Evolutionary conservation across 2,329 filamentous ascomycete species (phyloP).

Genomic region (Ophiostoma ulmi): DNA sequence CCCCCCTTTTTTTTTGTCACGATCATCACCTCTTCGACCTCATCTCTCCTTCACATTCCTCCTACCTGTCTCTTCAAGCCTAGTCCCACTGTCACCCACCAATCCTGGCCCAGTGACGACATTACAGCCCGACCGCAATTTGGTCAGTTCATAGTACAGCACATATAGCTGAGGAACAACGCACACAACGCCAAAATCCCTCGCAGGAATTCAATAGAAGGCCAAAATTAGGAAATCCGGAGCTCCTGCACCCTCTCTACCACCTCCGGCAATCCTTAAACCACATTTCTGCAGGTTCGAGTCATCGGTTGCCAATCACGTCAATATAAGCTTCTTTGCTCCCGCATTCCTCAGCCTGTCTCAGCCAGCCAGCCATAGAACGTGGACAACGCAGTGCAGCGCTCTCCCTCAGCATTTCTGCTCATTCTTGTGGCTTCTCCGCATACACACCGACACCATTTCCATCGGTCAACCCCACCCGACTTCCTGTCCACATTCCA

Average conservation of each 20-base stretch:
- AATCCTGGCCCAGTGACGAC: constrained; percentile 15
- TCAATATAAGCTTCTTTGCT: constrained; percentile 19
- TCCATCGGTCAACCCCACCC: constrained; percentile 17
- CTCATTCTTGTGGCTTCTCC: constrained; percentile 4
- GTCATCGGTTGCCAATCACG: neutral
- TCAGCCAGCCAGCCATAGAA: constrained; percentile 3
- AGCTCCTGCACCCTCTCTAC: neutral
- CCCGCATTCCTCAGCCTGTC: constrained; percentile 19
- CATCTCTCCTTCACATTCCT: constrained; percentile 1
- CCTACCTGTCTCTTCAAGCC: neutral
- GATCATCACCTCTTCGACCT: neutral
- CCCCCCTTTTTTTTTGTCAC: neutral
- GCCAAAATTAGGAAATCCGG: neutral
- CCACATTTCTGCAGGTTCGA: constrained; percentile 3
- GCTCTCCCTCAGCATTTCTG: neutral
- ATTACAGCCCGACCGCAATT: constrained; percentile 17
- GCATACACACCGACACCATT: constrained; percentile 14
- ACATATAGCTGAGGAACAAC: constrained; percentile 6
- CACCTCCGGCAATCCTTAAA: neutral
- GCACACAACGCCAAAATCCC: constrained; percentile 9
- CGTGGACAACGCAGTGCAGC: constrained; percentile 7
- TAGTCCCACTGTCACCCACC: neutral
- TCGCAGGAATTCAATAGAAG: neutral
- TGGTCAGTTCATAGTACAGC: constrained; percentile 1
- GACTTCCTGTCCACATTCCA: constrained; percentile 19